Evolutionary conservation across 768 basidiomycete genomes (phyloP).

Genomic region (Tylopilus felleus): DNA sequence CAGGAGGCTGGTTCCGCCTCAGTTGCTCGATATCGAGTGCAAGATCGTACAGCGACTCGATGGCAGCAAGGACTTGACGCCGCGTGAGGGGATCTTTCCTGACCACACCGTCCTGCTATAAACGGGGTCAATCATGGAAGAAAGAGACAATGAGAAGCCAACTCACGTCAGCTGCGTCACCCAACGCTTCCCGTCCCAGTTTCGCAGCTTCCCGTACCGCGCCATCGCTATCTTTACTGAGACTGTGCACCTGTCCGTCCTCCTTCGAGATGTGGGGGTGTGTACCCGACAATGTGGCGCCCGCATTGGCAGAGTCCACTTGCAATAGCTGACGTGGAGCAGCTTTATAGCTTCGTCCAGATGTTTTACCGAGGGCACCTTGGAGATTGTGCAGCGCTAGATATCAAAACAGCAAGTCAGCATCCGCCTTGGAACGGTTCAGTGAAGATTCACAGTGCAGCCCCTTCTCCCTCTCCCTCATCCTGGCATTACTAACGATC

Average conservation of each 20-base stretch:
- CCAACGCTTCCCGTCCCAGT: slow-evolving; percentile 70
- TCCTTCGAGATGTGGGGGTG: slow-evolving; percentile 54
- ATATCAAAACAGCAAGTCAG: slow-evolving; percentile 9
- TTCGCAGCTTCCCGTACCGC: slow-evolving; percentile 73
- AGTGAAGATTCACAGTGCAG: slow-evolving; percentile 44
- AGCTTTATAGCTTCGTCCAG: slow-evolving; percentile 89
- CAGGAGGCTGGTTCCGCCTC: slow-evolving; percentile 68
- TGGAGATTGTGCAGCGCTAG: slow-evolving; percentile 74
- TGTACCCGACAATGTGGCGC: slow-evolving; percentile 38
- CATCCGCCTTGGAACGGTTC: neutral
- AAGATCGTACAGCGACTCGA: slow-evolving; percentile 85
- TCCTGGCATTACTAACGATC: slow-evolving; percentile 87
- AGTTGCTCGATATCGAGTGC: slow-evolving; percentile 84
- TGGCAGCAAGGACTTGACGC: slow-evolving; percentile 69
- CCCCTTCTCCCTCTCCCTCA: slow-evolving; percentile 83
- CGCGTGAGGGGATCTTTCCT: slow-evolving; percentile 72
- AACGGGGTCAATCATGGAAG: neutral
- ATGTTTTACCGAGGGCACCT: slow-evolving; percentile 93
- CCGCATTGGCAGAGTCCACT: slow-evolving; percentile 56
- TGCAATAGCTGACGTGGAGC: slow-evolving; percentile 96
- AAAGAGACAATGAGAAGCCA: neutral
- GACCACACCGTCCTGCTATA: slow-evolving; percentile 59
- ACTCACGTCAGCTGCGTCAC: slow-evolving; percentile 52
- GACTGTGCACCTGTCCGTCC: slow-evolving; percentile 32
- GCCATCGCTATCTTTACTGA: slow-evolving; percentile 42